A percentile compares a stretch with the other conserved stretches of the same genome.
These are phyloP conservation scores for Fraxinus quadrangulata DNA, from an alignment of 257 asterid genomes.

Conservation along the genomic window DNA sequence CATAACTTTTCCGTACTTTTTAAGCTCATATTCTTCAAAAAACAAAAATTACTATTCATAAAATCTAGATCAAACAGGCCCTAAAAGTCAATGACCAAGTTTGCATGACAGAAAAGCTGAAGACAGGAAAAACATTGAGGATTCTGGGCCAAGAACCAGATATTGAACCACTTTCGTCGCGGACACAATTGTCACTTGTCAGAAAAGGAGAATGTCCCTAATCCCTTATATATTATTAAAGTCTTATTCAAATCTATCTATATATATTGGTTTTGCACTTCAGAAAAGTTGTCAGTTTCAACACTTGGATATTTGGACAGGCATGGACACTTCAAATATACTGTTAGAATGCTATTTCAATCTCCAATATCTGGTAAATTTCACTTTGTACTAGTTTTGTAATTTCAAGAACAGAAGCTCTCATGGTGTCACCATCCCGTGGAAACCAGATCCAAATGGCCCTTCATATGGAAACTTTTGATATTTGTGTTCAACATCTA, in stretches of 20 bases:
- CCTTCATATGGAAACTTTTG: not conserved
- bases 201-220: not conserved
- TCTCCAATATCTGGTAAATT: not conserved
- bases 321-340: not conserved
- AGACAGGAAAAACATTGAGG: constrained; percentile 13
- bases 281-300: constrained; percentile 6
- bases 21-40: no score
- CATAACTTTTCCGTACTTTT: no score
- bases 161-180: not conserved
- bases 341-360: not conserved
- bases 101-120: constrained; percentile 19
- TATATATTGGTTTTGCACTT: not conserved
- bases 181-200: not conserved
- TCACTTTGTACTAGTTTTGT: constrained; percentile 4
- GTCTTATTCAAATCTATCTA: constrained; percentile 1
- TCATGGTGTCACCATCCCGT: not conserved
- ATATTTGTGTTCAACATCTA: not conserved
- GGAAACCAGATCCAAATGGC: not conserved
- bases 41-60: no score
- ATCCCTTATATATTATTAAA: not conserved
- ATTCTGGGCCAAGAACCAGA: constrained; percentile 14
- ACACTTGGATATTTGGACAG: constrained; percentile 14
- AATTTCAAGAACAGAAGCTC: constrained; percentile 11
- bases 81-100: constrained; percentile 7
- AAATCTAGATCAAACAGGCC: no score